phyloP scores from a whole-genome alignment of 768 basidiomycete species.

The Nidularia sp. region DNA sequence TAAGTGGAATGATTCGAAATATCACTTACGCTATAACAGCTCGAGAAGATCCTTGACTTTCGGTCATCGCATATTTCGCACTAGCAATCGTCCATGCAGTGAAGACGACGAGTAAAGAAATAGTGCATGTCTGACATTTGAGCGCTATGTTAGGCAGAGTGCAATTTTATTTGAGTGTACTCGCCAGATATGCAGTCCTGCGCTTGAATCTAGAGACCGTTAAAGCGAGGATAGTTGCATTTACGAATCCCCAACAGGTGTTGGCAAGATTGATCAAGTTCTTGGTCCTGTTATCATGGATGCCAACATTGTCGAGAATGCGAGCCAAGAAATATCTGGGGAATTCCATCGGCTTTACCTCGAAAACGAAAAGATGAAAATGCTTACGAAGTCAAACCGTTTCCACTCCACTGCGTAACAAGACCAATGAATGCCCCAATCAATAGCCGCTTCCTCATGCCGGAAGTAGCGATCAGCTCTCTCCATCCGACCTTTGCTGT shows the following conservation, averaged over 20 bases:
- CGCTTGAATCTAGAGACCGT: constrained; percentile 43
- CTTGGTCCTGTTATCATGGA: constrained; percentile 44
- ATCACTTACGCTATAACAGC: constrained; percentile 43
- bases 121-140: constrained; percentile 34
- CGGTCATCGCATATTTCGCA: constrained; percentile 37
- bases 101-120: constrained; percentile 41
- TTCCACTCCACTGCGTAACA: constrained; percentile 63
- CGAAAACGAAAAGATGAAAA: constrained; percentile 1
- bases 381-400: constrained; percentile 54
- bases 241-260: constrained; percentile 53
- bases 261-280: constrained; percentile 54
- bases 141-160: background rate
- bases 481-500: constrained; percentile 41
- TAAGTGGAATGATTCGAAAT: background rate
- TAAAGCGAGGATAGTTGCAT: constrained; percentile 47
- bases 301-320: constrained; percentile 50
- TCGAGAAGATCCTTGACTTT: constrained; percentile 37
- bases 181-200: constrained; percentile 44
- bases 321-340: constrained; percentile 49
- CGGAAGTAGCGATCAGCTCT: constrained; percentile 38
- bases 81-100: constrained; percentile 54
- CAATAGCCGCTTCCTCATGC: constrained; percentile 47
- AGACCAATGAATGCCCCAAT: constrained; percentile 48
- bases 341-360: constrained; percentile 8
- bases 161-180: constrained; percentile 17